Evolutionary conservation across 768 basidiomycete species (phyloP), one percentile per base, ranked within the genome.

Genomic region (Pleurotus djamor): DNA sequence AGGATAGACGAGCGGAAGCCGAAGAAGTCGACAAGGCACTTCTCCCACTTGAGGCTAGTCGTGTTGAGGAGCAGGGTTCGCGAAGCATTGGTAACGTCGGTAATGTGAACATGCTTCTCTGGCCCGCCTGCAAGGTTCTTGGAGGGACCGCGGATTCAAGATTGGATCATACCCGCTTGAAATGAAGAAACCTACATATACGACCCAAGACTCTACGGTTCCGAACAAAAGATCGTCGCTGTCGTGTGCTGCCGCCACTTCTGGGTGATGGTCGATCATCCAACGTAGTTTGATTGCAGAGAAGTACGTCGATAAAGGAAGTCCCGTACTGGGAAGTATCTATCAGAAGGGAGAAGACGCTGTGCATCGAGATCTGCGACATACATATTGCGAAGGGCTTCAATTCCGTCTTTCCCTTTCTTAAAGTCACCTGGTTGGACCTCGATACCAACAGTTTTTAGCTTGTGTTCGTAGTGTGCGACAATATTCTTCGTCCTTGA

Each of bases 261-360:
- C 84, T 3, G 82, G 79, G 67, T 89, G 74, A 69, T 98, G 86
- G 70, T 96, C 91, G 61, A 96, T 85, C 91, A 99, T 94, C 96
- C 96, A 99, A 48, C 91, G 85, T 62, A 97, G 80, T 75, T 98
- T 98, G 71, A 97, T 89, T 14, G 90, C 96, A 21, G 96, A 97
- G 76, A 99, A 99, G 76, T 99, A 99, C 0, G 96, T 98, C 13
- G 96, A 97, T 6, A 98, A 80, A n/a, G 91, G 92, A 41, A 97
- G 83, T 36, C 96, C 96, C 50, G 94, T 96, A 61, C 92, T 96
- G 63, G 33, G 37, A 50, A 57, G 57, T 13, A 41, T 41, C 38
- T n/a, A n/a, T 41, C 38, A 41, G 38, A 9, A 10, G 63, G 36
- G 49, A 57, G 59, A 50, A 28, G 52, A 44, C 45, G 16, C 47